Evolutionary conservation across 2,329 filamentous ascomycete genomes (phyloP), one percentile per base, ranked within the genome.

Genomic region (Mariannaea elegans): DNA sequence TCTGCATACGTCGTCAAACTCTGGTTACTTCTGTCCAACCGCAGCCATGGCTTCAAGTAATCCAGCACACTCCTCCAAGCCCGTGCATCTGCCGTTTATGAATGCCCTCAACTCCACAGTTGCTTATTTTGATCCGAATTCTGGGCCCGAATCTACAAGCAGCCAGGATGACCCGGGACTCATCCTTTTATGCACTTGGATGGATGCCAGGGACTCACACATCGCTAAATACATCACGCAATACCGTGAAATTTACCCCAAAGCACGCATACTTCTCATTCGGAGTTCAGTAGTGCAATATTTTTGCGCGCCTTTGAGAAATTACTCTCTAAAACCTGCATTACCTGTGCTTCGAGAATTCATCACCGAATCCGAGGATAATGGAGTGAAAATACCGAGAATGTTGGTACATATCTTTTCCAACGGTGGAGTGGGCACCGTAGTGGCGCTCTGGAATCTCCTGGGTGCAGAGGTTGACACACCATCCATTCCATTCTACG

Each of bases 331-430:
- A 56, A 63, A 67, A 51, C 77, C 80, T 1, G 81, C 80, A 5
- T 66, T 81, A 6, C 69, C 75, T 21, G 73, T 80, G n/a, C 63
- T 84, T 32, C 74, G 72, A 27, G 72, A 71, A 1, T 59, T 76
- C 14, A 62, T 73, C 10, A 64, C 70, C 27, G 27, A 38, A 16
- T 64, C 18, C 9, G 59, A 44, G 19, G 68, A 32, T 62, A 67
- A 55, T 7, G 19, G 12, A 21, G 23, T 36, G 2, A 41, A 38
- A 4, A 18, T 12, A 2, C 64, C 70, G 10, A 72, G 73, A 32
- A 71, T 85, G 13, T 73, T 85, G 4, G 67, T 82, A 7, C 84
- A 85, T 63, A 57, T 79, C 32, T 84, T 85, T 65, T 85, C 83
- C 44, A 85, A 86, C 62, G 83, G 83, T 52, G 83, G 84, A 48